A percentile compares a stretch with the other conserved stretches of the same genome.
These are phyloP conservation scores for Lactarius pseudohatsudake DNA, from an alignment of 768 basidiomycete genomes.

Conservation along the genomic window DNA sequence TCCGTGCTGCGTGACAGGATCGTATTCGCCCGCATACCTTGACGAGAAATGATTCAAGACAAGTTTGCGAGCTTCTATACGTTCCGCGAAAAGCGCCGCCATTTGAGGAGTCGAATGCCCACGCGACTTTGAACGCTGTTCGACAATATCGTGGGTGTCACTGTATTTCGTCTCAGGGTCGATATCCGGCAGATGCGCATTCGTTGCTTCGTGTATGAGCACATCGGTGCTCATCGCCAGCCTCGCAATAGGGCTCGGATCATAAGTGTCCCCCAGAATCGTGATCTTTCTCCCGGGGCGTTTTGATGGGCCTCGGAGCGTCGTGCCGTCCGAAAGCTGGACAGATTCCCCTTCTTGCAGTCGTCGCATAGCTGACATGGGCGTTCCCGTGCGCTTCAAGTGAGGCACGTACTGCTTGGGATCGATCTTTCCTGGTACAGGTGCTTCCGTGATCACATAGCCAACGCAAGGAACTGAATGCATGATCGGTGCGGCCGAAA, in stretches of 20 bases:
- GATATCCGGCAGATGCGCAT: slow-evolving; percentile 72
- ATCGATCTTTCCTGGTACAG: slow-evolving; percentile 76
- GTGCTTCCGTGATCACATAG: slow-evolving; percentile 68
- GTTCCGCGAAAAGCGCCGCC: slow-evolving; percentile 78
- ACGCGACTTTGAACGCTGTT: slow-evolving; percentile 63
- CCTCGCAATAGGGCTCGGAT: slow-evolving; percentile 64
- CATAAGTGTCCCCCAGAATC: slow-evolving; percentile 82
- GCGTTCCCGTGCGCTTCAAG: slow-evolving; percentile 66
- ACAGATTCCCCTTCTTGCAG: slow-evolving; percentile 67
- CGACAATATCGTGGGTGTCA: slow-evolving; percentile 63
- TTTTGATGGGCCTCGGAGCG: slow-evolving; percentile 63
- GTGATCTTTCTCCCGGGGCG: slow-evolving; percentile 73
- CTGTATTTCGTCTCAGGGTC: slow-evolving; percentile 55
- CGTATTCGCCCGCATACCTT: slow-evolving; percentile 69
- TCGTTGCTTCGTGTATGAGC: slow-evolving; percentile 88
- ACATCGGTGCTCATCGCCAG: slow-evolving; percentile 68
- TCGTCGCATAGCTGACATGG: slow-evolving; percentile 63
- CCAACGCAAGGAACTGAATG: slow-evolving; percentile 85
- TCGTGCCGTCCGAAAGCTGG: slow-evolving; percentile 66
- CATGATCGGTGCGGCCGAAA: slow-evolving; percentile 73
- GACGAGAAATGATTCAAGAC: slow-evolving; percentile 86
- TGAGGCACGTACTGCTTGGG: slow-evolving; percentile 64
- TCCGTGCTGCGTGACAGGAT: slow-evolving; percentile 41
- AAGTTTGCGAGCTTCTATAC: slow-evolving; percentile 58
- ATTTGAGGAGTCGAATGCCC: slow-evolving; percentile 93